Evolutionary conservation across 2,329 filamentous ascomycete genomes (phyloP), one percentile per base, ranked within the genome.

Genomic region (Epichloe baconii): DNA sequence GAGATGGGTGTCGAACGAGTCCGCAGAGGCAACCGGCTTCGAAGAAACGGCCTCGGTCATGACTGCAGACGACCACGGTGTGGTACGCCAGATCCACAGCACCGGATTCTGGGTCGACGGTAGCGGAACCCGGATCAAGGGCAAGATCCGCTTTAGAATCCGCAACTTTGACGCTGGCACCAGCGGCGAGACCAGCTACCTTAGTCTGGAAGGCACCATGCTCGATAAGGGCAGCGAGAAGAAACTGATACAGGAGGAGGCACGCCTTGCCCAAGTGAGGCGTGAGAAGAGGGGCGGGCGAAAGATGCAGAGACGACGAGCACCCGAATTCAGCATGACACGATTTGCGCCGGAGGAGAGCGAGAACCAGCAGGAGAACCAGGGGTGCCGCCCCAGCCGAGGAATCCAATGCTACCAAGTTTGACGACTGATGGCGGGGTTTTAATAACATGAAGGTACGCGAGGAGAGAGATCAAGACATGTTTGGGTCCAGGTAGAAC

Each of bases 201-300:
- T 95, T 54, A 89, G 85, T 58, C 83, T 96, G 55, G 85, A 93
- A 64, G 91, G 90, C 26, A 94, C 87, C n/a, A 83, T 95, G 77
- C 69, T 95, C 47, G 74, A 76, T 45, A 77, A 77, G 43, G 77
- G 79, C 19, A 83, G 82, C 23, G 88, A 94, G 68, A 71, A 69
- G 57, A 69, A 70, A 26, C 69, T 86, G 0, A 62, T 70, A 17
- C 58, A 61, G 40, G 62, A 66, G 34, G 69, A 79, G 45, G 71
- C 74, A 8, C 71, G 78, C 53, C 64, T 67, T 21, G 64, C 66
- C 3, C 59, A 59, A 54, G 53, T 63, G 57, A 62, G 67, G 47
- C 65, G 62, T 54, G 68, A 59, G 53, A 64, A 67, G 57, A 69
- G 66, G 51, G 62, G 64, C 15, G 55, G 61, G 5, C 54, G 61